A percentile compares a stretch with the other conserved stretches of the same genome.
Conservation (phyloP, 331 rosid species). For the Malus hybrid region DNA sequence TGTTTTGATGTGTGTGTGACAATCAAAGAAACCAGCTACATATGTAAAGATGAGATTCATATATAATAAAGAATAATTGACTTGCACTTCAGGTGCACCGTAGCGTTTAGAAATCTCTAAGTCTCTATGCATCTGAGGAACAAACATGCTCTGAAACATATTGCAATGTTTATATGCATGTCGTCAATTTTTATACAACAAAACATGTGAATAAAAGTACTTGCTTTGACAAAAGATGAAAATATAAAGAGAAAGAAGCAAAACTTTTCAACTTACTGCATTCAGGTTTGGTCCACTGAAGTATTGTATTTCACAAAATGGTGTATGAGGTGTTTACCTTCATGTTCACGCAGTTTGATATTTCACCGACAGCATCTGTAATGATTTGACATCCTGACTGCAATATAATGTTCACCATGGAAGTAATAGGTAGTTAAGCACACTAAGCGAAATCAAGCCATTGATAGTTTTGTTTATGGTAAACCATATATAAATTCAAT, state of each 20-base stretch:
- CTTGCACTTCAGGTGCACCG: slow-evolving; percentile 10
- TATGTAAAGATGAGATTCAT: slow-evolving; percentile 30
- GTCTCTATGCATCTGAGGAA: neutral
- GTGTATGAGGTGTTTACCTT: neutral
- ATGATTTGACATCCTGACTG: neutral
- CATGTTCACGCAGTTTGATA: neutral
- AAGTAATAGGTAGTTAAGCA: neutral
- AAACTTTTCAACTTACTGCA: neutral
- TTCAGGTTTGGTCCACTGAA: neutral
- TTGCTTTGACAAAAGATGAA: neutral
- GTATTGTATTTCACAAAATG: neutral
- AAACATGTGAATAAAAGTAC: neutral
- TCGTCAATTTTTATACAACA: neutral
- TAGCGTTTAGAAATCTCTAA: neutral
- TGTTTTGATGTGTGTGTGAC: slow-evolving; percentile 27
- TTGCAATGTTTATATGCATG: neutral
- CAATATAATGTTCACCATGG: neutral
- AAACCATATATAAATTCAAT: neutral
- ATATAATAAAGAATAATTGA: slow-evolving; percentile 23
- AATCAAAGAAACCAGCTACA: slow-evolving; percentile 27
- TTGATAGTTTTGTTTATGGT: neutral
- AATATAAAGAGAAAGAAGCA: neutral
- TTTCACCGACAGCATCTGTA: neutral
- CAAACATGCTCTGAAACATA: neutral
- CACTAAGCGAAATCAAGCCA: neutral